Evolutionary conservation across 176 grass and related monocot species (phyloP), one percentile per base, ranked within the genome.

Genomic region (Chloris gayana): DNA sequence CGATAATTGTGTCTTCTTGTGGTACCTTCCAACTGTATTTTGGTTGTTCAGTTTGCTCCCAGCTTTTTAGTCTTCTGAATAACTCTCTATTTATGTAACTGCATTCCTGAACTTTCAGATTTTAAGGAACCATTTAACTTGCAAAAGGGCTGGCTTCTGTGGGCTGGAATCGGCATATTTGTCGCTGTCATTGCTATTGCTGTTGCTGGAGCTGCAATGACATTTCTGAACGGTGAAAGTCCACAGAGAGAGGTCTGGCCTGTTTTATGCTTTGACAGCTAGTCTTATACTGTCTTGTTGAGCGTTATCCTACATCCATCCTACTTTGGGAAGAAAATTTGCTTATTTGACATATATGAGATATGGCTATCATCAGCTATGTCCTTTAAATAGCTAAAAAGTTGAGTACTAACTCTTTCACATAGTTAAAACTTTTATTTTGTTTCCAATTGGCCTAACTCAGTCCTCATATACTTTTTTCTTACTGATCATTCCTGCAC

Each of bases 61-160:
- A 25, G 29, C 37, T 54, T 58, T 53, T 75, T 61, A 72, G 54
- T 44, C 27, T 10, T 12, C 41, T 13, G 35, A 1, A 35, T 3
- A 18, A 35, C 22, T 13, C 13, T 86, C 14, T 82, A 74, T 15
- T 75, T 15, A 76, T 71, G 58, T 47, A 72, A 54, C 25, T 50
- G 6, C 64, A 31, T 54, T 45, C 39, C 45, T 73, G 31, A 53
- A 63, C 21, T 86, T 88, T 87, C 85, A 98, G 96, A 98, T 91
- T 81, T 93, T 53, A 82, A 85, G 75, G 85, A 95, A 54, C 92
- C 96, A 67, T 86, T 95, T 83, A 89, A 91, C 42, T 63, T 95
- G 64, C 73, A 72, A 91, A 92, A 95, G 32, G 96, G 96, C 2
- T 98, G 92, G 96, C 87, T 98, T 78, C 53, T 98, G 9, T 98